These are phyloP conservation scores for Fragaria nilgerrensis DNA, from an alignment of 306 rosid species.

Conservation along the genomic window DNA sequence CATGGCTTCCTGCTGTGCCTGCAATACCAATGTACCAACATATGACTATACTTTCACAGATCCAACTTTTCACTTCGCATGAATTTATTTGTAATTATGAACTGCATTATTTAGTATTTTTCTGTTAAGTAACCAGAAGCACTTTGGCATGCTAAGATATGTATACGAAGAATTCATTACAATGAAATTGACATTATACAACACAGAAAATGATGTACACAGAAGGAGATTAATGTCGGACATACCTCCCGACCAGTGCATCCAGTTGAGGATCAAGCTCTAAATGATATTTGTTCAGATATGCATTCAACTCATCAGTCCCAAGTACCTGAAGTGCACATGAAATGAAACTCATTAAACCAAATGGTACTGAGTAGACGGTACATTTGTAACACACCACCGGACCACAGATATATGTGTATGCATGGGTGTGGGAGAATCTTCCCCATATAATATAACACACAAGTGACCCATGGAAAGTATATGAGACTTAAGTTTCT, in stretches of 20 bases:
- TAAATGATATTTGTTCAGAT: constrained; percentile 66
- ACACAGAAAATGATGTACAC: constrained; percentile 14
- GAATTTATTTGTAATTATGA: constrained; percentile 3
- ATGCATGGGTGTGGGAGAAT: background rate
- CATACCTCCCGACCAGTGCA: constrained; percentile 80
- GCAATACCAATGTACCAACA: constrained; percentile 36
- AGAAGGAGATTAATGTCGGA: background rate
- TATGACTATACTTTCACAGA: background rate
- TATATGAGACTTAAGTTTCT: background rate
- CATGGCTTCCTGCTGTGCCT: constrained; percentile 99
- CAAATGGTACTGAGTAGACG: background rate
- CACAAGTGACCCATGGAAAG: background rate
- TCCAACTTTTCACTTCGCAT: constrained; percentile 12
- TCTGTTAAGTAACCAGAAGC: constrained; percentile 7
- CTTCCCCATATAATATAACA: background rate
- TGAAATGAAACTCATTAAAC: constrained; percentile 7
- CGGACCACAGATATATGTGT: background rate
- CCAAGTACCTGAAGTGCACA: constrained; percentile 66
- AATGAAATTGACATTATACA: constrained; percentile 19
- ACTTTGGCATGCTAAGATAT: constrained; percentile 15
- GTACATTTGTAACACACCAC: background rate
- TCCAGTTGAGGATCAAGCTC: constrained; percentile 93
- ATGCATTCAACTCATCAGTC: constrained; percentile 80
- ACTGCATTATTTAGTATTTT: constrained; percentile 10
- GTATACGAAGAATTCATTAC: background rate